Percentiles rank a stretch among this genome's conserved stretches.
phyloP scores from a whole-genome alignment of 2,329 filamentous ascomycete species.

The Aspergillus tanneri region DNA sequence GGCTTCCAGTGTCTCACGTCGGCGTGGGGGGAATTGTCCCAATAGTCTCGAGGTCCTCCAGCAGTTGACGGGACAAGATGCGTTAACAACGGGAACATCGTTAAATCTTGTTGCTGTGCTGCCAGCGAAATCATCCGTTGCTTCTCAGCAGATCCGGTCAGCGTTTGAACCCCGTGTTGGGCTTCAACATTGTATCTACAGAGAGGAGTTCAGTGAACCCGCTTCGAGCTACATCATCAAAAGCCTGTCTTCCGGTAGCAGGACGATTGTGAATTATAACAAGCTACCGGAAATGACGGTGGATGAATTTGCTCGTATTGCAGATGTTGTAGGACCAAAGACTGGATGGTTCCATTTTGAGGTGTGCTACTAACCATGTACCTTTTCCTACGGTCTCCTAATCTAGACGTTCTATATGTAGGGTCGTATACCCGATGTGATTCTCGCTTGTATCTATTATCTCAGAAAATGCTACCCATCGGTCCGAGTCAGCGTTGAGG shows the following conservation, averaged over 20 bases:
- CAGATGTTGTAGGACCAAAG: conserved; percentile 38
- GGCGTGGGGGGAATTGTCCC: conserved; percentile 70
- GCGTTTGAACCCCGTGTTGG: conserved; percentile 56
- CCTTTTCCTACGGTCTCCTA: neutral
- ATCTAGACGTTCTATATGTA: conserved; percentile 18
- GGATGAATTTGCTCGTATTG: conserved; percentile 57
- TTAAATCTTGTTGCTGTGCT: conserved; percentile 50
- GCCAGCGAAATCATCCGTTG: conserved; percentile 54
- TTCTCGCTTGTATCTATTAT: conserved; percentile 58
- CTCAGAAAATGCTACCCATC: conserved; percentile 50
- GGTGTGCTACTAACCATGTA: conserved; percentile 39
- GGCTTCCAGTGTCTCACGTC: conserved; percentile 57
- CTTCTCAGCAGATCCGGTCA: conserved; percentile 52
- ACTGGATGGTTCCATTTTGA: conserved; percentile 70
- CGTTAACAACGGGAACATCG: conserved; percentile 11
- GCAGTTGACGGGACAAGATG: conserved; percentile 52
- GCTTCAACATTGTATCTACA: conserved; percentile 60
- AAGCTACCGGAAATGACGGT: conserved; percentile 66
- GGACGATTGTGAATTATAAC: conserved; percentile 71
- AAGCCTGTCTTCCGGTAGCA: conserved; percentile 57
- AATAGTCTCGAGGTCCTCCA: conserved; percentile 70
- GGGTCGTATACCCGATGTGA: conserved; percentile 65
- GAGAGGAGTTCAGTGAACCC: conserved; percentile 54
- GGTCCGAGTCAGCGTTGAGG: conserved; percentile 64
- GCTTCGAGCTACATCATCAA: conserved; percentile 70